These are phyloP conservation scores for Pulveroboletus sp. DNA, from an alignment of 768 basidiomycete genomes.

Conservation along the genomic window DNA sequence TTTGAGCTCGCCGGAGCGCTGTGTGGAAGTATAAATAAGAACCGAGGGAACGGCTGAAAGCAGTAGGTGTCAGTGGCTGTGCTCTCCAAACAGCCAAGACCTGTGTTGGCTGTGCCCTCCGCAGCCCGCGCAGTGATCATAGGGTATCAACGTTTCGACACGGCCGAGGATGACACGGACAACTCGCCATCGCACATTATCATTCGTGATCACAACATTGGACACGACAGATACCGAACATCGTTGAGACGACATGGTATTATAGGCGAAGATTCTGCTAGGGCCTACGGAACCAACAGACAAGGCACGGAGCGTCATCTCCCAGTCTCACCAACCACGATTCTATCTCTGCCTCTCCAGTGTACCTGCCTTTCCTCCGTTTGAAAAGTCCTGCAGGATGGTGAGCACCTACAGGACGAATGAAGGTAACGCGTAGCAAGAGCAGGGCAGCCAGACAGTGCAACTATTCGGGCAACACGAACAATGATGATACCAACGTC, in stretches of 20 bases:
- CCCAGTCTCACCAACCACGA: no score
- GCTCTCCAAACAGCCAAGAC: not conserved
- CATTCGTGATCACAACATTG: not conserved
- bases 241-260: not conserved
- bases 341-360: no score
- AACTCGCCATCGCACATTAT: no score
- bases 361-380: no score
- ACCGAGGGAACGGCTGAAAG: not conserved
- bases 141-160: no score
- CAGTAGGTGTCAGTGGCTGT: conserved; percentile 13
- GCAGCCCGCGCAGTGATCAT: not conserved
- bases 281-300: not conserved
- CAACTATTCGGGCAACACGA: no score
- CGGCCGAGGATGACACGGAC: no score
- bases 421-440: no score
- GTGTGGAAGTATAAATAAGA: not conserved
- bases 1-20: not conserved
- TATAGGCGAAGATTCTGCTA: not conserved
- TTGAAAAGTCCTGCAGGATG: no score
- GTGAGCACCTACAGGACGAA: no score
- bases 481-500: no score
- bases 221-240: not conserved
- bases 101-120: not conserved
- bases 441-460: no score
- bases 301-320: not conserved